Percentiles rank a stretch among this genome's conserved stretches.
Evolutionary conservation across 768 basidiomycete species (phyloP).

Genomic region (Phanerochaete carnosa): DNA sequence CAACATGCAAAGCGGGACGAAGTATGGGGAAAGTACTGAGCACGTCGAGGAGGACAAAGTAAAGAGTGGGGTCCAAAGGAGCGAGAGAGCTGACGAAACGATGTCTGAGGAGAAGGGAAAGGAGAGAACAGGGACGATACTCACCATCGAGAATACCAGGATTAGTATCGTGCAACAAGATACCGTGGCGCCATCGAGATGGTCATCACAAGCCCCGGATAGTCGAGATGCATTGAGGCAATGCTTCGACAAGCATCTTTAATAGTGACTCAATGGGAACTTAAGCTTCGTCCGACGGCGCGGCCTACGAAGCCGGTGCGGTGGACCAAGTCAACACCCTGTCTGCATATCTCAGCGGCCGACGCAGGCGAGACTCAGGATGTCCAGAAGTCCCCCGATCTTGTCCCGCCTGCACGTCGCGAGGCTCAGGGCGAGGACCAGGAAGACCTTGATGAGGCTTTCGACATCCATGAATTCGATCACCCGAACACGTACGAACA

Average conservation of each 20-base stretch:
- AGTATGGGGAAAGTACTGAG: background rate
- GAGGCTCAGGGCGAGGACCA: conserved; percentile 7
- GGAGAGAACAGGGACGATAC: background rate
- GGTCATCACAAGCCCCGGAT: background rate
- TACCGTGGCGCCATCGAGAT: background rate
- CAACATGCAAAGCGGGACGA: background rate
- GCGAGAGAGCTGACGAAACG: background rate
- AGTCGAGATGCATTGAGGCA: background rate
- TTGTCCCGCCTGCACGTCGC: background rate
- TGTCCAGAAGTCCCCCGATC: background rate
- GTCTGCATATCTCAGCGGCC: too few species aligned
- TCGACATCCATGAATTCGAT: conserved; percentile 37
- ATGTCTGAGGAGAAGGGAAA: background rate
- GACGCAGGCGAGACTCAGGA: background rate
- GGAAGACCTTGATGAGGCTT: conserved; percentile 17
- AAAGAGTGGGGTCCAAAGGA: background rate
- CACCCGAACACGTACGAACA: conserved; percentile 43
- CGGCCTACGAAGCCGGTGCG: too few species aligned
- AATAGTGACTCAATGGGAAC: background rate
- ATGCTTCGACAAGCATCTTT: too few species aligned
- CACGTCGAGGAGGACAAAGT: background rate
- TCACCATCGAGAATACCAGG: background rate
- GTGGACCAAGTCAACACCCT: background rate
- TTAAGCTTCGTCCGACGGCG: background rate
- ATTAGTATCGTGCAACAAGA: background rate